Base-by-base conservation (phyloP, 1,284 basidiomycete species). In the Mycena citricolor region DNA sequence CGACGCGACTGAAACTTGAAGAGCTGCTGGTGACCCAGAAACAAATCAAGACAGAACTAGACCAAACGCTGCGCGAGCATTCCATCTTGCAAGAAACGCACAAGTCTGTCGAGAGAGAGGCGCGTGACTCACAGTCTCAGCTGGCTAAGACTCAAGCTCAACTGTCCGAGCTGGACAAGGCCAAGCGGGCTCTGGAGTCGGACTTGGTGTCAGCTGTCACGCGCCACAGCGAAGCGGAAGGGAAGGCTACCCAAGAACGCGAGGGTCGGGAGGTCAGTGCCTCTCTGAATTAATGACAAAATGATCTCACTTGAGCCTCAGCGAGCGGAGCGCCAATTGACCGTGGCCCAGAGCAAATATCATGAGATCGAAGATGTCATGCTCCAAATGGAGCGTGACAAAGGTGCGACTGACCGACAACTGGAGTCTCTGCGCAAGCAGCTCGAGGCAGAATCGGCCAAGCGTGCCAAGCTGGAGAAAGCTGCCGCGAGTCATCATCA, bases 351-450 rank as follows among this genome's bases (percentile, higher is more conserved):
- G 56, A 71, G 77, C 25, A 90, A 89, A 58, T 86, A 86, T 52
- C 81, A 87, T 46, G 85, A 88, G 49, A 86, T 93, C 43, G 94
- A 97, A 63, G 94, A 97, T 57, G 79, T 86, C 0, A 78, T 91
- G 5, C 73, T 95, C 4, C 81, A 89, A 52, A 76, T 90, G 34
- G 88, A 95, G 63, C 77, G 90, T 26, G 91, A 94, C 51, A 82
- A 90, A 59, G 80, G 79, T 5, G 74, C 82, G 8, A 81, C 86
- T 52, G 77, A 82, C 44, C 79, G 85, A 6, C 87, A 92, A 54
- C 64, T 88, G 44, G 87, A 90, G 26, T 70, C 76, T 7, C 64
- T 75, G 42, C 77, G 77, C 44, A 82, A 83, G 56, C 81, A 88
- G 50, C 70, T 90, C 21, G 86, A 90, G 33, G 60, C 73, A 3